Base-by-base conservation (phyloP, 768 basidiomycete species). In the Hemileccinum rubropunctum region DNA sequence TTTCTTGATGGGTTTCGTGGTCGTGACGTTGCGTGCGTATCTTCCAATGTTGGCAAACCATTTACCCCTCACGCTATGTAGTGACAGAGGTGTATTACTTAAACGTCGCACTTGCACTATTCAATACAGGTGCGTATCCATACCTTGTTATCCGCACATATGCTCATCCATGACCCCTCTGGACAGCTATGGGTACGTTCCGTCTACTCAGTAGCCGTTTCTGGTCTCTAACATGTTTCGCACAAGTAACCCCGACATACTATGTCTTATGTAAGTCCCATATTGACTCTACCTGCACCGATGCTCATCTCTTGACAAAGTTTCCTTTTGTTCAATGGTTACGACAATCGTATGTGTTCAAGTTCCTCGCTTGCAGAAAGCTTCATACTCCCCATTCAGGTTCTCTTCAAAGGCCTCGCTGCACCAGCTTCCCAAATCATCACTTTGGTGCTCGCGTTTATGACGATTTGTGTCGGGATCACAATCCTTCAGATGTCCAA, bases 401-500 rank as follows among this genome's bases (percentile, higher is more conserved):
- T 97, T 48, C 81, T 98, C 23, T 95, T 90, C 76, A 79, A 93
- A 75, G 95, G 95, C 36, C 82, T 98, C 50, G 75, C 85, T 41
- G 87, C 94, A 2, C 77, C 84, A 3, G 83, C 78, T 0, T 70
- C 80, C 2, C 81, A 89, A 57, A 94, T 99, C 46, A 77, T 98
- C 44, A 97, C 94, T 2, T 79, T 98, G 50, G 86, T 95, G 21
- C 80, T 95, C 78, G 95, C 83, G 8, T 98, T 99, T 76, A 69
- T 97, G 54, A 83, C 88, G 51, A 95, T 95, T 47, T 92, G 89
- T 62, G 71, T 91, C 18, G 95, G 95, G 17, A 98, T 98, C 66
- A 89, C 88, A 27, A 84, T 99, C 56, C 83, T 99, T 8, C 97
- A 99, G 70, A 87, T 95, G 81, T 91, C 88, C 66, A 91, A 91